Percentiles rank a stretch among this genome's conserved stretches.
Conservation (phyloP, 768 basidiomycete genomes). For the Phylloporus sp. region DNA sequence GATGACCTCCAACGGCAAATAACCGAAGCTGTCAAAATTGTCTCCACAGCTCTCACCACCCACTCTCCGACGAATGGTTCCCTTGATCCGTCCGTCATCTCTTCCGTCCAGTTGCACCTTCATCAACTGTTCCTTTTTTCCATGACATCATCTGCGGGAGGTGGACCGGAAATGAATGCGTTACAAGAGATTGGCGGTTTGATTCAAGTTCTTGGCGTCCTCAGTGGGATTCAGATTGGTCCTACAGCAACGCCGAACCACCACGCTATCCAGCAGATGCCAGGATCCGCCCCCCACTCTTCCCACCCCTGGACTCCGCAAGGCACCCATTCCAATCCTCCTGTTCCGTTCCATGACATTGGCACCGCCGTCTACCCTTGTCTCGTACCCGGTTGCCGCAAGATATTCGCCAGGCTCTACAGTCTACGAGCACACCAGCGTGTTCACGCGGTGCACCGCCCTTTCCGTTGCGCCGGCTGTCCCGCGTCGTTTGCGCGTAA, state of each 20-base stretch:
- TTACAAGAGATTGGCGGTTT: slow-evolving; percentile 77
- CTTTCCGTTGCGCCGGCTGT: slow-evolving; percentile 58
- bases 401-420: slow-evolving; percentile 66
- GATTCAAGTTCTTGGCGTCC: slow-evolving; percentile 76
- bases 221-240: slow-evolving; percentile 70
- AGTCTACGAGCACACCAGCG: slow-evolving; percentile 68
- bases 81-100: slow-evolving; percentile 53
- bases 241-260: slow-evolving; percentile 30
- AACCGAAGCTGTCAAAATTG: slow-evolving; percentile 53
- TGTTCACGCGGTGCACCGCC: slow-evolving; percentile 58
- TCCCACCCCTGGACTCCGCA: slow-evolving; percentile 29
- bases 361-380: slow-evolving; percentile 81
- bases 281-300: slow-evolving; percentile 33
- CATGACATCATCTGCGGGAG: slow-evolving; percentile 58
- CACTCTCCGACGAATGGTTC: slow-evolving; percentile 33
- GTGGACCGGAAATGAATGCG: slow-evolving; percentile 48
- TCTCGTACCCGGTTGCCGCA: slow-evolving; percentile 56
- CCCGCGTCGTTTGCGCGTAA: slow-evolving; percentile 75
- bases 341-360: slow-evolving; percentile 42
- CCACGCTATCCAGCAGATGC: slow-evolving; percentile 22
- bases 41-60: slow-evolving; percentile 47
- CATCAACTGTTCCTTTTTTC: slow-evolving; percentile 78
- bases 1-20: slow-evolving; percentile 52
- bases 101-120: slow-evolving; percentile 66
- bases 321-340: slow-evolving; percentile 15